Conservation (phyloP, 352 stramenopile genomes). For the Globisporangium middletonii region DNA sequence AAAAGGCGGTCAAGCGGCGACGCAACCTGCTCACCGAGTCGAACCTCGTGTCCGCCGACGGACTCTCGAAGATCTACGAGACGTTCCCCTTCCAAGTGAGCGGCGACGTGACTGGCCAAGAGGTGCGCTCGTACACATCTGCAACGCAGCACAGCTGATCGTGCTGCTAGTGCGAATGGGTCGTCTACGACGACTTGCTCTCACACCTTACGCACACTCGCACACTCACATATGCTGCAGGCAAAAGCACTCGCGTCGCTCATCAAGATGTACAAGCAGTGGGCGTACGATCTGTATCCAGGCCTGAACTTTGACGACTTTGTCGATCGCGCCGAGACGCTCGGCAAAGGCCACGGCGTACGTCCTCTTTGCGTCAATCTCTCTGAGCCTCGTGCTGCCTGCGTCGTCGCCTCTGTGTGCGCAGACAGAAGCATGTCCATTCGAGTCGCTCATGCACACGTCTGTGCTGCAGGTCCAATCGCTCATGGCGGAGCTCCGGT, state of each 20-base stretch:
- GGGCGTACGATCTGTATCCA: constrained; percentile 78
- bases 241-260: constrained; percentile 55
- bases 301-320: constrained; percentile 83
- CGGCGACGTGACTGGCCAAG: constrained; percentile 43
- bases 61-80: constrained; percentile 61
- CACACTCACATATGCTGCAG: constrained; percentile 9
- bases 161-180: background rate
- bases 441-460: background rate
- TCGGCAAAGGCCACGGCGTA: constrained; percentile 47
- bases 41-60: constrained; percentile 54
- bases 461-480: constrained; percentile 35
- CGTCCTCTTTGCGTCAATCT: background rate
- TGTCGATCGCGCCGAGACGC: constrained; percentile 47
- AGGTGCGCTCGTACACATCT: constrained; percentile 21
- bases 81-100: constrained; percentile 70
- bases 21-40: constrained; percentile 60
- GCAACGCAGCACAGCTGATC: background rate
- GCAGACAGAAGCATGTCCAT: too few relatives aligned
- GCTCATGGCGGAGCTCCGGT: constrained; percentile 49
- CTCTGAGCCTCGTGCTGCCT: too few relatives aligned
- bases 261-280: constrained; percentile 83
- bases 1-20: constrained; percentile 29
- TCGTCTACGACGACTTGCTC: background rate
- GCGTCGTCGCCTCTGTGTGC: too few relatives aligned
- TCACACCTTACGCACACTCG: background rate